phyloP scores from a whole-genome alignment of 306 rosid species.

The Parietaria judaica region DNA sequence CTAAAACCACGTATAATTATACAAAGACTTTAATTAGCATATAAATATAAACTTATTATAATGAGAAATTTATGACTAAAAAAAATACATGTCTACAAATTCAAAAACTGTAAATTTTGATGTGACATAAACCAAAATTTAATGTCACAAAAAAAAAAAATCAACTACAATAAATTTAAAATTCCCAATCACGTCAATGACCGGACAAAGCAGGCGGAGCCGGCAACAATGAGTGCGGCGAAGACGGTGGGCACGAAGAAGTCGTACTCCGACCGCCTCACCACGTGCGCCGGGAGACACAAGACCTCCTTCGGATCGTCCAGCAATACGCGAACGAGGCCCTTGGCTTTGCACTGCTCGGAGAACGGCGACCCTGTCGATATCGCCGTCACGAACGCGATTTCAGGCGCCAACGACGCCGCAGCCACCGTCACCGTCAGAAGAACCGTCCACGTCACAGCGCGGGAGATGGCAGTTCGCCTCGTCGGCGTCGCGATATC shows the following conservation, averaged over 20 bases:
- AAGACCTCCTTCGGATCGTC: conserved; percentile 47
- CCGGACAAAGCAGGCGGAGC: conserved; percentile 50
- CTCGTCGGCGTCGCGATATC: conserved; percentile 11
- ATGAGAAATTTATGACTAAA: no score
- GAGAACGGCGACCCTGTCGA: conserved; percentile 38
- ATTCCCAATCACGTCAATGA: background rate
- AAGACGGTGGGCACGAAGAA: conserved; percentile 66
- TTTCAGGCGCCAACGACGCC: conserved; percentile 42
- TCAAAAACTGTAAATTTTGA: no score
- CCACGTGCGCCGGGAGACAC: conserved; percentile 49
- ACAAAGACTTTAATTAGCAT: no score
- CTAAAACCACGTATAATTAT: no score
- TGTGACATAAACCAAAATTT: no score
- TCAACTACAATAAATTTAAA: no score
- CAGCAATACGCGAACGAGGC: conserved; percentile 43
- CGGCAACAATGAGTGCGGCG: conserved; percentile 51
- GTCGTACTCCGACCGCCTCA: conserved; percentile 40
- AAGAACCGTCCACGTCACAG: conserved; percentile 40
- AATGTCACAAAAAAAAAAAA: no score
- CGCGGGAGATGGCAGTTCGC: conserved; percentile 15
- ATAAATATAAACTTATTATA: no score
- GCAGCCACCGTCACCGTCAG: conserved; percentile 35
- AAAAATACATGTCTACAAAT: no score
- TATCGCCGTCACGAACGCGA: conserved; percentile 36
- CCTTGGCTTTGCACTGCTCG: conserved; percentile 23